Percentiles rank a stretch among this genome's conserved stretches.
Conservation (phyloP, 768 basidiomycete genomes). For the Tephrocybe rancida region DNA sequence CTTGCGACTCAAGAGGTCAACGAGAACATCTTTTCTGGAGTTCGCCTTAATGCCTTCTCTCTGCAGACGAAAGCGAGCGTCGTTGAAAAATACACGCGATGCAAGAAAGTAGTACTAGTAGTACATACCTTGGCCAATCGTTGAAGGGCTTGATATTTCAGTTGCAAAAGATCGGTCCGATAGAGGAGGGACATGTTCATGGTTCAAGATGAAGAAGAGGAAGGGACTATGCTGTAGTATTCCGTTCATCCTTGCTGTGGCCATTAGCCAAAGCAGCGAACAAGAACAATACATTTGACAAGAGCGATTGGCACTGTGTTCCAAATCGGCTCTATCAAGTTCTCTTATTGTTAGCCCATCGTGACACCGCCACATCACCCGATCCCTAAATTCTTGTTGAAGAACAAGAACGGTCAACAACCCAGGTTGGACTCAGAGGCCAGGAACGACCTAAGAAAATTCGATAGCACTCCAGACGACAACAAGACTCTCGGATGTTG, state of each 20-base stretch:
- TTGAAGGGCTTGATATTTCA: slow-evolving; percentile 20
- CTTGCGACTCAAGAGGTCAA: slow-evolving; percentile 16
- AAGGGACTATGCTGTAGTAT: neutral
- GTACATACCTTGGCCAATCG: slow-evolving; percentile 20
- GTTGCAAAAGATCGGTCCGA: slow-evolving; percentile 10
- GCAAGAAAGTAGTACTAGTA: neutral
- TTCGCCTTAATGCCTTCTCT: slow-evolving; percentile 24
- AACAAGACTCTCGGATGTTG: too few species aligned
- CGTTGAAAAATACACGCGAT: neutral
- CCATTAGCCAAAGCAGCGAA: slow-evolving; percentile 6
- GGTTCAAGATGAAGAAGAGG: neutral
- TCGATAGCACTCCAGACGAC: too few species aligned
- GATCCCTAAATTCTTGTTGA: too few species aligned
- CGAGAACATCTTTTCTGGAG: slow-evolving; percentile 19
- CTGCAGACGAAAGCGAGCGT: slow-evolving; percentile 12
- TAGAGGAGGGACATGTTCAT: slow-evolving; percentile 1
- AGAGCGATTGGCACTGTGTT: slow-evolving; percentile 1
- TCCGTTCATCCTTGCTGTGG: neutral
- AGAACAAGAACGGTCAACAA: too few species aligned
- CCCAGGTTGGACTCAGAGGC: too few species aligned
- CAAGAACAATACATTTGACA: slow-evolving; percentile 6
- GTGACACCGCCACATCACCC: too few species aligned
- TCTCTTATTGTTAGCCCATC: too few species aligned
- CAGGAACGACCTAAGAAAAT: too few species aligned
- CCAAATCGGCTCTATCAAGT: neutral